These are phyloP conservation scores for Salicornia ramosissima DNA, from an alignment of 148 eudicot species.

Conservation along the genomic window DNA sequence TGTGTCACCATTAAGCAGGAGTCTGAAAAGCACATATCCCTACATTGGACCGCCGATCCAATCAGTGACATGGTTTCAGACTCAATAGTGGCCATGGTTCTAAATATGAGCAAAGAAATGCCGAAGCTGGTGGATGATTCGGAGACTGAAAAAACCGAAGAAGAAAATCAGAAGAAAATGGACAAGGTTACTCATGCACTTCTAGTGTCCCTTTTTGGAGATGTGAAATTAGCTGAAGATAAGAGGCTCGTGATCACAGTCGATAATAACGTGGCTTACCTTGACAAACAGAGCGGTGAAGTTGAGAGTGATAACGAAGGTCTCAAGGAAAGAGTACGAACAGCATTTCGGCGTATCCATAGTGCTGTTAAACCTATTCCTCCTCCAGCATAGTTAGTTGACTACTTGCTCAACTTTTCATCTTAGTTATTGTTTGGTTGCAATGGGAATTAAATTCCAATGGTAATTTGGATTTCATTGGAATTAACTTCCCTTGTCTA, in stretches of 20 bases:
- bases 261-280: constrained; percentile 64
- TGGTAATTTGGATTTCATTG: too few relatives aligned
- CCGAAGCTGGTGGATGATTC: constrained; percentile 77
- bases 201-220: constrained; percentile 75
- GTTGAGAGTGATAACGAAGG: constrained; percentile 81
- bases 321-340: constrained; percentile 71
- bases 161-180: constrained; percentile 60
- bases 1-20: constrained; percentile 71
- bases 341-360: constrained; percentile 57
- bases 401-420: too few relatives aligned
- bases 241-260: constrained; percentile 71
- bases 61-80: constrained; percentile 95
- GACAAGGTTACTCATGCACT: constrained; percentile 67
- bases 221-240: constrained; percentile 67
- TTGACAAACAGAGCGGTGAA: constrained; percentile 69
- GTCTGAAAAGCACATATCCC: constrained; percentile 70
- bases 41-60: constrained; percentile 86
- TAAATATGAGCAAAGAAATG: constrained; percentile 80
- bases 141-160: constrained; percentile 40
- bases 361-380: constrained; percentile 80
- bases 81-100: constrained; percentile 74
- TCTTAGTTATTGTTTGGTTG: too few relatives aligned
- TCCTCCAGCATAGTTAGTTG: constrained; percentile 34
- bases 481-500: too few relatives aligned
- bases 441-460: too few relatives aligned